A percentile compares a stretch with the other conserved stretches of the same genome.
Evolutionary conservation across 1,284 basidiomycete species (phyloP).

Genomic region (Tylopilus sp.): DNA sequence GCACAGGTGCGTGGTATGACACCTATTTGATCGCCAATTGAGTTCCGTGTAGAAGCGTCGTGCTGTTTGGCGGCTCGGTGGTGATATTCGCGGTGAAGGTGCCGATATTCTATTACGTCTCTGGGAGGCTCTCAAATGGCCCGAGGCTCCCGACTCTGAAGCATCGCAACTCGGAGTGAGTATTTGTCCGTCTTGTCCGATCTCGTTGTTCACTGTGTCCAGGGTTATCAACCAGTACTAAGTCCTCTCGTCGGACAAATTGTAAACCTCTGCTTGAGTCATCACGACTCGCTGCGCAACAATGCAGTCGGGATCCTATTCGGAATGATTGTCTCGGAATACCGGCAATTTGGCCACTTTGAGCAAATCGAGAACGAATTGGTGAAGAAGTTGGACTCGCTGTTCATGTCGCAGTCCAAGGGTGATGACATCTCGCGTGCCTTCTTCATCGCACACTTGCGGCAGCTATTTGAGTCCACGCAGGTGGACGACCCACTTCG

Average conservation of each 20-base stretch:
- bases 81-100: conserved; percentile 92
- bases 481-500: conserved; percentile 79
- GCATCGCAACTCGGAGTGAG: conserved; percentile 59
- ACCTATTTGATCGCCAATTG: conserved; percentile 8
- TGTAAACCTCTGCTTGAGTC: conserved; percentile 90
- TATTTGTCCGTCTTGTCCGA: conserved; percentile 1
- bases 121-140: conserved; percentile 88
- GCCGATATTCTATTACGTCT: conserved; percentile 79
- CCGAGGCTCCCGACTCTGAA: conserved; percentile 57
- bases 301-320: conserved; percentile 92
- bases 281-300: conserved; percentile 89
- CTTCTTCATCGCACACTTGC: conserved; percentile 92
- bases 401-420: conserved; percentile 89
- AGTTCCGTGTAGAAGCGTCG: conserved; percentile 71
- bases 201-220: conserved; percentile 12
- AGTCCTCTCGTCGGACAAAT: conserved; percentile 89
- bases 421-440: conserved; percentile 88
- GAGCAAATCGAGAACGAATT: conserved; percentile 90
- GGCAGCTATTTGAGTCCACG: conserved; percentile 82
- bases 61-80: conserved; percentile 93
- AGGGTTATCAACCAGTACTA: conserved; percentile 84
- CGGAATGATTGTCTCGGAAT: conserved; percentile 95
- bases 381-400: conserved; percentile 90
- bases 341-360: conserved; percentile 77
- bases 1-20: conserved; percentile 63